Evolutionary conservation across 306 rosid genomes (phyloP).

Genomic region (Mimosa pudica): DNA sequence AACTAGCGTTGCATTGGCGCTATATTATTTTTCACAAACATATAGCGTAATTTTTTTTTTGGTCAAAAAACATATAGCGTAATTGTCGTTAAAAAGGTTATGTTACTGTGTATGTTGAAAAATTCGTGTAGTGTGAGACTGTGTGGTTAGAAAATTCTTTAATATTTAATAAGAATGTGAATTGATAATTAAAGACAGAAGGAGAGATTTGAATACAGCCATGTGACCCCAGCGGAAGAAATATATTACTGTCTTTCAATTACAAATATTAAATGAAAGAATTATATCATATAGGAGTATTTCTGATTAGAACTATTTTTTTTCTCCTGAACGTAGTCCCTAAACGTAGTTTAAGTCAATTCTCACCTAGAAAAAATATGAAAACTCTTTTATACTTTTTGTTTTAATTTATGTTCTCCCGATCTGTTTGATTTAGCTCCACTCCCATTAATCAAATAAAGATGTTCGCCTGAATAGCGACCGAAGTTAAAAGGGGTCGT

Average conservation of each 20-base stretch:
- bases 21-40: too few species aligned
- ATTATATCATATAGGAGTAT: too few species aligned
- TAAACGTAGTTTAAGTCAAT: not conserved
- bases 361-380: not conserved
- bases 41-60: too few species aligned
- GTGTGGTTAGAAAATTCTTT: not conserved
- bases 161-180: too few species aligned
- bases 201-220: too few species aligned
- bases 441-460: not conserved
- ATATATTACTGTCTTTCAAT: too few species aligned
- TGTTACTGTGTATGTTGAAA: not conserved
- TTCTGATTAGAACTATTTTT: not conserved
- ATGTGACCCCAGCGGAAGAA: too few species aligned
- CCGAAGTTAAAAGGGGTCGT: not conserved
- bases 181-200: too few species aligned
- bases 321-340: too few species aligned
- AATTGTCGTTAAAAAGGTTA: not conserved
- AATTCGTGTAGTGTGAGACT: too few species aligned
- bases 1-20: too few species aligned
- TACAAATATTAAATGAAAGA: too few species aligned
- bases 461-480: not conserved
- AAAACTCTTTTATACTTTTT: not conserved
- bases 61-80: not conserved
- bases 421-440: not conserved
- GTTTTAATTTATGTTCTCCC: not conserved